These are phyloP conservation scores for Cylindrodendrum hubeiense DNA, from an alignment of 2,329 filamentous ascomycete species.

Conservation along the genomic window DNA sequence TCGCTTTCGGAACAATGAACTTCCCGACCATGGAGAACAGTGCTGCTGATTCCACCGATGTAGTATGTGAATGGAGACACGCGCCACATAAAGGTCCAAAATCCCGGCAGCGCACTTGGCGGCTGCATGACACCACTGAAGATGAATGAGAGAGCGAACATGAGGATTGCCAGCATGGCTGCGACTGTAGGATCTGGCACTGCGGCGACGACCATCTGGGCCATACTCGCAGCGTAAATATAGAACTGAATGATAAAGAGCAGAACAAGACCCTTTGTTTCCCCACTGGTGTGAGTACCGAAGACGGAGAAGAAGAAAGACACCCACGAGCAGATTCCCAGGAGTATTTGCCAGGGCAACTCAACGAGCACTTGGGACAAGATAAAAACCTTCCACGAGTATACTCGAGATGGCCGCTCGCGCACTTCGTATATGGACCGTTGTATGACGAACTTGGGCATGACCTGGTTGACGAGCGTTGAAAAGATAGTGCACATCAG, in stretches of 20 bases:
- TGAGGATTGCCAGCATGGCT: conserved; percentile 70
- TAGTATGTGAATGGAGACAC: conserved; percentile 76
- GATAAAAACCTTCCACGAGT: conserved; percentile 82
- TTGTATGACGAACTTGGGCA: conserved; percentile 72
- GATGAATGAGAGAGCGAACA: conserved; percentile 70
- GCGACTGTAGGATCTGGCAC: conserved; percentile 78
- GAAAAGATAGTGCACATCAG: conserved; percentile 82
- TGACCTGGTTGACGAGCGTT: conserved; percentile 72
- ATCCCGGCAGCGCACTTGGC: conserved; percentile 70
- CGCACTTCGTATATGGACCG: conserved; percentile 83
- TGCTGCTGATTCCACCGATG: conserved; percentile 76
- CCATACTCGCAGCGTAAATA: conserved; percentile 78
- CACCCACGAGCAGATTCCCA: conserved; percentile 72
- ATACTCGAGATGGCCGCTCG: conserved; percentile 79
- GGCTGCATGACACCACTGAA: conserved; percentile 75
- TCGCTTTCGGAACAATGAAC: conserved; percentile 70
- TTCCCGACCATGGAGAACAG: conserved; percentile 68
- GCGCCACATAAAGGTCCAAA: conserved; percentile 83
- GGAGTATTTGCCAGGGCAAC: conserved; percentile 76
- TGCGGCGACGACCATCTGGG: conserved; percentile 79
- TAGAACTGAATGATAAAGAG: conserved; percentile 75
- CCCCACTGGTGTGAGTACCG: conserved; percentile 56
- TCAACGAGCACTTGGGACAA: conserved; percentile 79
- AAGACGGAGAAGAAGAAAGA: conserved; percentile 77
- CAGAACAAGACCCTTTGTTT: conserved; percentile 74